These are phyloP conservation scores for Clonostachys rhizophaga DNA, from an alignment of 2,329 filamentous ascomycete species.

Conservation along the genomic window DNA sequence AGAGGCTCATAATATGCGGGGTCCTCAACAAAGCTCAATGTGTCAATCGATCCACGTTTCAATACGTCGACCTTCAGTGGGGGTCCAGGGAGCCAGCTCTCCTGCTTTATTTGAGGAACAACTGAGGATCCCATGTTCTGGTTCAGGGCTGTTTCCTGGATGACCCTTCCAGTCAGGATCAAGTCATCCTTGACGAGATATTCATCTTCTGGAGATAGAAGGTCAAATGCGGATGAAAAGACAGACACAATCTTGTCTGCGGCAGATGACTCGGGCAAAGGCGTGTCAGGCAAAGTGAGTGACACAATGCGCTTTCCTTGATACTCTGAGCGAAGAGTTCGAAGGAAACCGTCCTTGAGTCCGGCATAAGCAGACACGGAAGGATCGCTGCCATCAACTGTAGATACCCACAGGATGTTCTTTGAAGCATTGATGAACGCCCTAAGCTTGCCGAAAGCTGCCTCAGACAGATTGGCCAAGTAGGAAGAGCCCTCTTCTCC, in stretches of 20 bases:
- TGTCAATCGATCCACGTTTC: constrained; percentile 15
- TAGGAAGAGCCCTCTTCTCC: background rate
- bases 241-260: background rate
- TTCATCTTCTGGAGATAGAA: constrained; percentile 5
- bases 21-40: constrained; percentile 5
- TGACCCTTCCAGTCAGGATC: constrained; percentile 4
- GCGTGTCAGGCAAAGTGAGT: too few species aligned
- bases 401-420: background rate
- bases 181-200: constrained; percentile 5
- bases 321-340: background rate
- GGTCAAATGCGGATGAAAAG: background rate
- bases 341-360: background rate
- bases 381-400: background rate
- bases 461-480: background rate
- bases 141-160: background rate
- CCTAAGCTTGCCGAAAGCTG: background rate
- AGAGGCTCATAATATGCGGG: constrained; percentile 16
- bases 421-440: background rate
- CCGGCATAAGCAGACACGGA: background rate
- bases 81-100: background rate
- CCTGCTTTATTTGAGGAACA: background rate
- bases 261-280: background rate
- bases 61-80: background rate
- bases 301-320: too few species aligned
- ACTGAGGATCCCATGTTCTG: background rate